A percentile compares a stretch with the other conserved stretches of the same genome.
Conservation (phyloP, 148 eudicot genomes). For the Polygonum maritimum region DNA sequence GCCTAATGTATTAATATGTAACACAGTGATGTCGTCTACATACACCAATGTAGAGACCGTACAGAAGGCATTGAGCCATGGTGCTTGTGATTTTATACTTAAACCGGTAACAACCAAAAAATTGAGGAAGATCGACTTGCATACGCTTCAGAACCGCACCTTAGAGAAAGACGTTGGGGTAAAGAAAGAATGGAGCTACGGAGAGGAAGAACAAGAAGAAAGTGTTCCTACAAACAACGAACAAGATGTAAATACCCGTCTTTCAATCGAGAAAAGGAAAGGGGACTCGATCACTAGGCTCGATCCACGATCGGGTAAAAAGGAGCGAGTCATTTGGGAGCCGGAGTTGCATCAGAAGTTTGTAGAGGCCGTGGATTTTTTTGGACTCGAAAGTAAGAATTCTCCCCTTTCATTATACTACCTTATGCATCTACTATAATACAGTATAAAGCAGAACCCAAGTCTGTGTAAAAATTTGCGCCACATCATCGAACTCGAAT, state of each 20-base stretch:
- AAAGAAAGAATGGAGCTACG: background rate
- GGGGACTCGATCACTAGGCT: background rate
- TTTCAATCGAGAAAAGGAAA: background rate
- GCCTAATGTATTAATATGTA: no score
- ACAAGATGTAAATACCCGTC: background rate
- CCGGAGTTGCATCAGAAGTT: background rate
- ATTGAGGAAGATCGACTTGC: background rate
- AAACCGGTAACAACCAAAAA: background rate
- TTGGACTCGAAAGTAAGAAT: slow-evolving; percentile 6
- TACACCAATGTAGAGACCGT: background rate
- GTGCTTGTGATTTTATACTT: background rate
- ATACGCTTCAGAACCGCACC: background rate
- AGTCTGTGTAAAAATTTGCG: no score
- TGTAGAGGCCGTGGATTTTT: background rate
- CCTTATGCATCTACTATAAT: no score
- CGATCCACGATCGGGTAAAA: background rate
- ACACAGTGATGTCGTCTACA: background rate
- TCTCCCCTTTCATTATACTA: background rate
- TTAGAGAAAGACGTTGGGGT: background rate
- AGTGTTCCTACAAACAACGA: background rate
- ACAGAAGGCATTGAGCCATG: background rate
- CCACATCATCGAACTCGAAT: no score
- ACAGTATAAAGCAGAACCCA: no score
- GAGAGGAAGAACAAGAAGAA: background rate
- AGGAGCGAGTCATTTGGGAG: background rate